A percentile compares a stretch with the other conserved stretches of the same genome.
phyloP scores from a whole-genome alignment of 306 rosid genomes.

The Vigna reflexopilosa region DNA sequence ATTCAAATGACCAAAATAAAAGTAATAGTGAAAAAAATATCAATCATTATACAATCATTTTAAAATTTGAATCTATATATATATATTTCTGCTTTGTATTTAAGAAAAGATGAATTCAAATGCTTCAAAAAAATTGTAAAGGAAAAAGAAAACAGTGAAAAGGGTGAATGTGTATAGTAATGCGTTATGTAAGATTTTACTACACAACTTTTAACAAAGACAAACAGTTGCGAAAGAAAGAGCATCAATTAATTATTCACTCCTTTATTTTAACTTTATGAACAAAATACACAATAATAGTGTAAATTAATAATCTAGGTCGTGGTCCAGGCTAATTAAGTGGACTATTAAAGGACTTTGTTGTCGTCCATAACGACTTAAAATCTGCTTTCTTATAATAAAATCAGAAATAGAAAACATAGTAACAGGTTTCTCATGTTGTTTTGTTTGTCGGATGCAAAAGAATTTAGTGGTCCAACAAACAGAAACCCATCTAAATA shows the following conservation, averaged over 20 bases:
- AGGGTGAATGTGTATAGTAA: conserved; percentile 24
- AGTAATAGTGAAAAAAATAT: no score
- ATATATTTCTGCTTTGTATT: no score
- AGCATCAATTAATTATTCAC: conserved; percentile 13
- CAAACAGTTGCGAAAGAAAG: neutral
- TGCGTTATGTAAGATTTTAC: conserved; percentile 32
- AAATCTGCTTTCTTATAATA: neutral
- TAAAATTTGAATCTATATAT: no score
- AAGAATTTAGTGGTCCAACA: conserved; percentile 45
- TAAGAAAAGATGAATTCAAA: no score
- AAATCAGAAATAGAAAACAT: neutral
- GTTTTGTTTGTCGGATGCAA: conserved; percentile 27
- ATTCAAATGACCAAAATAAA: no score
- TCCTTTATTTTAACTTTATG: conserved; percentile 28
- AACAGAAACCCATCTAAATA: conserved; percentile 42
- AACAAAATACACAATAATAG: neutral
- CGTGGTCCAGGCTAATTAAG: neutral
- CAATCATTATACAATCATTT: no score
- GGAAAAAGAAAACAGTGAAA: conserved; percentile 13
- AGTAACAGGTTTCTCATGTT: neutral
- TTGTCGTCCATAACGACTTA: conserved; percentile 21
- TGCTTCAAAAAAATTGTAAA: neutral
- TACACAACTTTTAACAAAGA: neutral
- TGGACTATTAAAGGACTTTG: conserved; percentile 9
- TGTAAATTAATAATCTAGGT: neutral